A percentile compares a stretch with the other conserved stretches of the same genome.
Conservation (phyloP, 2,329 filamentous ascomycete species). For the Alternaria atra region DNA sequence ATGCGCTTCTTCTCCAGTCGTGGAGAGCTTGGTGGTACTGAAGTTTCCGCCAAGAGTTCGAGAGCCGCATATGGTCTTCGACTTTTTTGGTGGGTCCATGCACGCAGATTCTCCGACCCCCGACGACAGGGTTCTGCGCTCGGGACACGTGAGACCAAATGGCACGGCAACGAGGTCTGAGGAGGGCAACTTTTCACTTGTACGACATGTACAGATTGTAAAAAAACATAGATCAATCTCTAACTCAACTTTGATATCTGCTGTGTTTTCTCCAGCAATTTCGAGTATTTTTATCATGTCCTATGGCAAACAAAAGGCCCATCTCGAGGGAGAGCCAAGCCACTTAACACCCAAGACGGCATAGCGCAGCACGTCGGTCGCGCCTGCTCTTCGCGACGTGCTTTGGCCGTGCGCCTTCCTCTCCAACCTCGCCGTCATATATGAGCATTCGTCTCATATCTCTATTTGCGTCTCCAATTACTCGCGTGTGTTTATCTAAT, state of each 20-base stretch:
- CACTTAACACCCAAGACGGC: slow-evolving; percentile 10
- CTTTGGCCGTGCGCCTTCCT: slow-evolving; percentile 15
- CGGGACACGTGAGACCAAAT: slow-evolving; percentile 9
- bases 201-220: background rate
- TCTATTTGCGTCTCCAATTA: slow-evolving; percentile 3
- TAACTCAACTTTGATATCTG: too few species aligned
- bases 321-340: slow-evolving; percentile 1
- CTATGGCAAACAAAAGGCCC: background rate
- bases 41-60: slow-evolving; percentile 33
- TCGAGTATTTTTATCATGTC: background rate
- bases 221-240: background rate
- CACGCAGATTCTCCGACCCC: slow-evolving; percentile 18
- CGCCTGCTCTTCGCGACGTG: slow-evolving; percentile 22
- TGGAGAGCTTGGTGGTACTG: slow-evolving; percentile 12
- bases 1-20: slow-evolving; percentile 13
- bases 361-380: slow-evolving; percentile 22
- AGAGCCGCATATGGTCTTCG: slow-evolving; percentile 13
- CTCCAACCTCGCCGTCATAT: slow-evolving; percentile 20
- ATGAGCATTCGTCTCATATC: slow-evolving; percentile 17
- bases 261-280: too few species aligned
- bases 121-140: slow-evolving; percentile 9
- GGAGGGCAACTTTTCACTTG: background rate
- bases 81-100: slow-evolving; percentile 20
- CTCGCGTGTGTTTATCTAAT: slow-evolving; percentile 10
- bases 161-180: background rate